These are phyloP conservation scores for Lactarius indigo DNA, from an alignment of 768 basidiomycete genomes.

Conservation along the genomic window DNA sequence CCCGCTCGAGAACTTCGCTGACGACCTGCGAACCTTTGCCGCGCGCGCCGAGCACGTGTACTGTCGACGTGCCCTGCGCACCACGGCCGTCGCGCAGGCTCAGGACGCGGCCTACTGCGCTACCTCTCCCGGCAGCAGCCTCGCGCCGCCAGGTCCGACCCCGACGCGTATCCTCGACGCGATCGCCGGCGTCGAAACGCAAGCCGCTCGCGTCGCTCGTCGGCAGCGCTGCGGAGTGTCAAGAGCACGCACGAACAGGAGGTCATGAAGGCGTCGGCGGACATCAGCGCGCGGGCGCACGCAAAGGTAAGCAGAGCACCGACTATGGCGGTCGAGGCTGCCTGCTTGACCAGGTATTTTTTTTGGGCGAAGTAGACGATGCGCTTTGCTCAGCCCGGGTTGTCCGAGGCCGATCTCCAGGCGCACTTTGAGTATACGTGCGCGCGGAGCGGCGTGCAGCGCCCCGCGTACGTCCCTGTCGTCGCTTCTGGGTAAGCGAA, in stretches of 20 bases:
- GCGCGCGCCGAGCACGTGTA: constrained; percentile 45
- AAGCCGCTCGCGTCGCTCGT: constrained; percentile 63
- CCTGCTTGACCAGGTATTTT: no score
- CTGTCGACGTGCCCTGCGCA: constrained; percentile 36
- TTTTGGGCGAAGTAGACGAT: constrained; percentile 64
- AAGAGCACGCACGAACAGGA: constrained; percentile 77
- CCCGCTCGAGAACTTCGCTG: constrained; percentile 51
- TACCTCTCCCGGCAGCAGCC: constrained; percentile 28
- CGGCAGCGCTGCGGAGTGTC: constrained; percentile 63
- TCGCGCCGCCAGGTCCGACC: constrained; percentile 39
- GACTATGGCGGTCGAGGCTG: neutral
- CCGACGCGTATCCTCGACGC: constrained; percentile 53
- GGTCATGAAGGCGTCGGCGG: constrained; percentile 81
- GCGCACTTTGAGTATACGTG: constrained; percentile 93
- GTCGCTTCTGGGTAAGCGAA: constrained; percentile 81
- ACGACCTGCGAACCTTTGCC: constrained; percentile 55
- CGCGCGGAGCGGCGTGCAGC: constrained; percentile 70
- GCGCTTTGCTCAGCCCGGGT: constrained; percentile 60
- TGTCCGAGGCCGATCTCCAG: constrained; percentile 57
- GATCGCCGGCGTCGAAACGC: constrained; percentile 44
- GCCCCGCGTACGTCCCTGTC: constrained; percentile 96
- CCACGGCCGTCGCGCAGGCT: neutral
- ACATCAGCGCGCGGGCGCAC: constrained; percentile 83
- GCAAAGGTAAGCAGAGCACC: constrained; percentile 55
- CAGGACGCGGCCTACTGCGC: constrained; percentile 15